Evolutionary conservation across 2,329 filamentous ascomycete species (phyloP), one percentile per base, ranked within the genome.

Genomic region (Penicillium olsonii): DNA sequence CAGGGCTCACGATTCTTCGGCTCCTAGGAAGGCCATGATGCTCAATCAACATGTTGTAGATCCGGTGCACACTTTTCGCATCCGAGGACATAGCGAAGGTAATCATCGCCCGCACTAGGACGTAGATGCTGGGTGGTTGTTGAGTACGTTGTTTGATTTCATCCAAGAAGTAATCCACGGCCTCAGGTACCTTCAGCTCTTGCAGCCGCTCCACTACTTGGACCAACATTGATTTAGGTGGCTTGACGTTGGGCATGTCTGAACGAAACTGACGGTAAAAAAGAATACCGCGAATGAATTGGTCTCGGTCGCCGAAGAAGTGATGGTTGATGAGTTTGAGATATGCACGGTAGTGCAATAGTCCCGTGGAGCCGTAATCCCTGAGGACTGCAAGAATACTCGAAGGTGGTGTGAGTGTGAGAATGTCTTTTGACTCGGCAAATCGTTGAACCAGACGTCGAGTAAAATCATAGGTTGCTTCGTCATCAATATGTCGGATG

Each of bases 1-100:
- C 73, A 38, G 84, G 81, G n/a, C 77, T 63, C 26, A 75, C 48
- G n/a, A 69, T 53, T 35, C 51, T 63, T 14, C 61, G 53, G 37
- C 61, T 63, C 24, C 45, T 57, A 0, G 72, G 70, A 12, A 55
- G 61, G 14, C 71, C 71, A 54, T 76, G 62, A 26, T 70, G 62
- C 26, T 54, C 52, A n/a, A 70, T 47, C 19, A 70, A 73, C 33
- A 71, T 68, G 8, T 75, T 58, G 52, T 80, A 81, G 7, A 80
- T 48, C 27, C 66, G 61, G 34, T 75, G 60, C 24, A 80, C 74
- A 17, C 70, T 71, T 19, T 60, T 56, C 12, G 71, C 68, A 54
- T 82, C 74, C 20, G 78, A 78, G 45, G 72, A 68, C 33, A 65
- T 62, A 29, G 80, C 74, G 58, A 78, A 77, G 10, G 68, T 69